These are phyloP conservation scores for Trichoderma erinaceum DNA, from an alignment of 495 filamentous ascomycete species.

Conservation along the genomic window DNA sequence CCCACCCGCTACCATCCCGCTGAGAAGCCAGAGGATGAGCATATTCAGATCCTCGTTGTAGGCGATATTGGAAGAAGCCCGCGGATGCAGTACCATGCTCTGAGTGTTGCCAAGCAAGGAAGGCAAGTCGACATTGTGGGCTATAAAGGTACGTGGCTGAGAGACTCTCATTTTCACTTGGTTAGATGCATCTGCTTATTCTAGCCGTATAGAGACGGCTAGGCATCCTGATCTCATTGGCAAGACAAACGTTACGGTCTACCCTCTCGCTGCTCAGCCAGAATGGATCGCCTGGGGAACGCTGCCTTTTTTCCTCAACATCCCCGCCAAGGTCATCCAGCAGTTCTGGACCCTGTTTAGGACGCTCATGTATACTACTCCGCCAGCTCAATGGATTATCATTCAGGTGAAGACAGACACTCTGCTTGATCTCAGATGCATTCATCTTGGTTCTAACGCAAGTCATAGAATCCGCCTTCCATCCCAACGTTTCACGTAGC, in stretches of 20 bases:
- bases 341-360: conserved; percentile 65
- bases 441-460: conserved; percentile 7
- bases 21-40: conserved; percentile 15
- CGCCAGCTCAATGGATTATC: conserved; percentile 71
- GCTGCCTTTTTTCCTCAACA: conserved; percentile 72
- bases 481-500: conserved; percentile 84
- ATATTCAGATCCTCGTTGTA: conserved; percentile 82
- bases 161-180: conserved; percentile 16
- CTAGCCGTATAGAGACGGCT: conserved; percentile 31
- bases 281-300: conserved; percentile 54
- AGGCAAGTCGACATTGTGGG: conserved; percentile 79
- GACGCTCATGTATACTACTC: conserved; percentile 65
- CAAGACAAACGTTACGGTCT: conserved; percentile 57
- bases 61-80: conserved; percentile 95
- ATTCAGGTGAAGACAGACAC: conserved; percentile 50
- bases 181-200: background rate
- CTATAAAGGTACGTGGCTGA: conserved; percentile 60
- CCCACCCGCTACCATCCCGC: conserved; percentile 15
- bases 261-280: conserved; percentile 59
- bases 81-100: conserved; percentile 97
- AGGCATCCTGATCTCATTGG: conserved; percentile 69
- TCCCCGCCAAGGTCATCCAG: conserved; percentile 79
- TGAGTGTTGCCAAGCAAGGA: conserved; percentile 83
- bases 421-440: conserved; percentile 16
- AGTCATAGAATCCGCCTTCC: conserved; percentile 78